Percentiles rank a stretch among this genome's conserved stretches.
Evolutionary conservation across 1,284 basidiomycete species (phyloP).

Genomic region (Cutaneotrichosporon sp.): DNA sequence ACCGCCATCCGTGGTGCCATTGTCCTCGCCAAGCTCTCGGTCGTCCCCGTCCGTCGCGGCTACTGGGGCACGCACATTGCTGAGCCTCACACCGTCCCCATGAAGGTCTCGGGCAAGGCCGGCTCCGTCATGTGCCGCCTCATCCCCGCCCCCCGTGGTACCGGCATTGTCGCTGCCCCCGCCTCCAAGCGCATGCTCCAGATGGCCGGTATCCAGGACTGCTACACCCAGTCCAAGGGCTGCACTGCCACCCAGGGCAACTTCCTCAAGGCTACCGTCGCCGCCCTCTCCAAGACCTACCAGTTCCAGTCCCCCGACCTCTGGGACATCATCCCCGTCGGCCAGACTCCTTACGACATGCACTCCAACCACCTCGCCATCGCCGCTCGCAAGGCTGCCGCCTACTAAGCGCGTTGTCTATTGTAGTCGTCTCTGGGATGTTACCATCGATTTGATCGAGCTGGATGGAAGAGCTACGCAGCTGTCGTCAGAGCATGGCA

Average conservation of each 20-base stretch:
- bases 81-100: slow-evolving; percentile 98
- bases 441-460: slow-evolving; percentile 5
- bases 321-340: slow-evolving; percentile 83
- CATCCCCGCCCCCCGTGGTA: slow-evolving; percentile 97
- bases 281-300: slow-evolving; percentile 96
- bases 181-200: slow-evolving; percentile 95
- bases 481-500: too few species aligned
- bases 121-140: slow-evolving; percentile 99
- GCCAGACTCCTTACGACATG: slow-evolving; percentile 85
- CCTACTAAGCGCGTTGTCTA: slow-evolving; percentile 55
- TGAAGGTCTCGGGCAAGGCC: slow-evolving; percentile 97
- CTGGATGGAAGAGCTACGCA: too few species aligned
- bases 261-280: slow-evolving; percentile 99
- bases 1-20: slow-evolving; percentile 99
- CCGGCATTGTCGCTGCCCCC: slow-evolving; percentile 98
- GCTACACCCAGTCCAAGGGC: slow-evolving; percentile 80
- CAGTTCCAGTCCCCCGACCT: slow-evolving; percentile 93
- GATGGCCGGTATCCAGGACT: slow-evolving; percentile 93
- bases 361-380: slow-evolving; percentile 85
- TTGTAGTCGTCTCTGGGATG: slow-evolving; percentile 15
- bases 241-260: slow-evolving; percentile 99
- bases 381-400: slow-evolving; percentile 68
- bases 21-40: slow-evolving; percentile 95
- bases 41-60: slow-evolving; percentile 95
- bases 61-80: slow-evolving; percentile 99